phyloP scores from a whole-genome alignment of 1,139 yeast species.

The Sugiyamaella sp. region DNA sequence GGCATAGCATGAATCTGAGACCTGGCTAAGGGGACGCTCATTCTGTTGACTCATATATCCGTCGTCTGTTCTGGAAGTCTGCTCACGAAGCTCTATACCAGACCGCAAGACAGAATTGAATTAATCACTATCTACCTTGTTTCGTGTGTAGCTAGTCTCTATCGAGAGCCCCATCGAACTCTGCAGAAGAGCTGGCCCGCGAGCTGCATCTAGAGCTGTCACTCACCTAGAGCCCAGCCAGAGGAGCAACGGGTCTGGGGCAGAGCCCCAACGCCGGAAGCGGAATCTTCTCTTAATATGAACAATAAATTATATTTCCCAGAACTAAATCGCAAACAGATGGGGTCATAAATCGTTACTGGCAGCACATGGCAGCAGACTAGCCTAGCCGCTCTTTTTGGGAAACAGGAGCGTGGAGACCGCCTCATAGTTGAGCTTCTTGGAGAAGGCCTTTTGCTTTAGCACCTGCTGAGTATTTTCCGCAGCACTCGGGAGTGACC shows the following conservation, averaged over 20 bases:
- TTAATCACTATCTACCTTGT: too few relatives aligned
- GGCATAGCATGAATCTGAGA: too few relatives aligned
- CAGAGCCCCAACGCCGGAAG: background rate
- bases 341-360: background rate
- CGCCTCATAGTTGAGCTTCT: slow-evolving; percentile 74
- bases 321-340: background rate
- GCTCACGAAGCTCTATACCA: too few relatives aligned
- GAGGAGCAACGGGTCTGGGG: slow-evolving; percentile 3
- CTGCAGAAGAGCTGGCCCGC: too few relatives aligned
- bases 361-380: background rate
- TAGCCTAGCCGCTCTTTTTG: background rate
- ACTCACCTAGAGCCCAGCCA: background rate
- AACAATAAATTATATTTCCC: background rate
- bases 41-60: too few relatives aligned
- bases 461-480: slow-evolving; percentile 49
- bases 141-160: too few relatives aligned
- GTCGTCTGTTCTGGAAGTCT: too few relatives aligned
- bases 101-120: too few relatives aligned
- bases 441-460: slow-evolving; percentile 52
- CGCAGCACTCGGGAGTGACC: slow-evolving; percentile 56
- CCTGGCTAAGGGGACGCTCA: too few relatives aligned
- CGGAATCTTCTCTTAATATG: background rate
- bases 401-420: background rate
- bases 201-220: too few relatives aligned
- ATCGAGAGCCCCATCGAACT: too few relatives aligned